Base-by-base conservation (phyloP, 1,284 basidiomycete species). In the Neolentinus lepideus region DNA sequence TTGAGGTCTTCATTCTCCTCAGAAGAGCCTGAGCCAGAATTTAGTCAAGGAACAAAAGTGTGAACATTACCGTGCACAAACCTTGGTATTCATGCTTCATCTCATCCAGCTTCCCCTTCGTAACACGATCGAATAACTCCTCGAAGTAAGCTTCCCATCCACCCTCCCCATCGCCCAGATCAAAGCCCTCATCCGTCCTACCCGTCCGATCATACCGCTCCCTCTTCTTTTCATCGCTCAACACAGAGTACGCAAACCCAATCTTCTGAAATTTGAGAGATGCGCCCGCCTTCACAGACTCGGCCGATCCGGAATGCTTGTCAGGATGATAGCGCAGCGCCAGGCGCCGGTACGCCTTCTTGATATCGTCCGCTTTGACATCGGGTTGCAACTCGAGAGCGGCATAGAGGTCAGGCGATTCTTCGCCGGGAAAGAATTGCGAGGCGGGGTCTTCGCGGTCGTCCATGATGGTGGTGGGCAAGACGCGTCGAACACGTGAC, bases 141-240 rank as follows among this genome's bases (percentile, higher is more conserved):
- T 88, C 85, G 65, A 97, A 98, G 72, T 98, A 98, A 16, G 88
- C 81, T 62, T 93, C 91, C 94, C 94, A 98, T 3, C 92, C 92
- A 57, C 84, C 88, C 61, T 91, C 91, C 3, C 82, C 90, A n/a
- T 79, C 79, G 16, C 74, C 81, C 52, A 87, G 66, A 51, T 85
- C 86, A n/a, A 86, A 77, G 11, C 80, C 80, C 64, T 96, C 92
- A 61, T 87, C 84, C 2, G 94, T 95, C 60, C 80, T 81, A 12
- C 94, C 94, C 1, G 90, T 94, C 55, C 73, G 73, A 63, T 96
- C 92, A 64, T 95, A 96, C 64, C 84, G 75, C 64, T 81, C 77
- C 63, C 86, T 80, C 61, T 85, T 73, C 66, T 81, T 84, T 59
- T 85, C 85, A 62, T 98, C 93, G 52, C 84, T 80, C 29, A 97